A percentile compares a stretch with the other conserved stretches of the same genome.
phyloP scores from a whole-genome alignment of 768 basidiomycete genomes.

The Tylopilus sp. region DNA sequence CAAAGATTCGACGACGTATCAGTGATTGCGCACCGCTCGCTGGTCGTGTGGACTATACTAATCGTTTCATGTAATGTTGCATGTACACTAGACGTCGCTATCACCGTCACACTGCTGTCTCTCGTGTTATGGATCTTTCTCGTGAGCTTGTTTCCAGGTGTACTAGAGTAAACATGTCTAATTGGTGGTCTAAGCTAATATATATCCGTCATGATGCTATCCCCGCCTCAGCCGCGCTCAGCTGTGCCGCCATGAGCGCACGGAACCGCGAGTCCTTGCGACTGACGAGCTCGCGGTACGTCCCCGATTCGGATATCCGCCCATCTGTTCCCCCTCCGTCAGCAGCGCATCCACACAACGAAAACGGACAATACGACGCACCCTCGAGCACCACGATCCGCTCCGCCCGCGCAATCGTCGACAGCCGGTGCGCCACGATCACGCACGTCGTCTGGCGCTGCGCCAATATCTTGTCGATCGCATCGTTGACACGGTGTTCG shows the following conservation, averaged over 20 bases:
- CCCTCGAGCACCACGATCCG: slow-evolving; percentile 88
- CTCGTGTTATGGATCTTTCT: not conserved
- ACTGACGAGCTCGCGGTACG: slow-evolving; percentile 75
- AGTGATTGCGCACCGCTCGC: slow-evolving; percentile 10
- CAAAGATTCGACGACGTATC: slow-evolving; percentile 72
- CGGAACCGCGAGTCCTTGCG: slow-evolving; percentile 77
- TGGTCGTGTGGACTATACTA: not conserved
- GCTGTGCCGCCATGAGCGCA: slow-evolving; percentile 84
- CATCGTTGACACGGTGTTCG: slow-evolving; percentile 81
- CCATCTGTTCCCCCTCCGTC: slow-evolving; percentile 46
- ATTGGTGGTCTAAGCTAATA: not conserved
- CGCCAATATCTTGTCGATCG: slow-evolving; percentile 82
- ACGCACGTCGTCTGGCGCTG: slow-evolving; percentile 81
- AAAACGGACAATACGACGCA: slow-evolving; percentile 22
- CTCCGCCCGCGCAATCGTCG: slow-evolving; percentile 87
- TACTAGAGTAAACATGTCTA: slow-evolving; percentile 5
- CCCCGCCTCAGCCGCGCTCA: slow-evolving; percentile 45
- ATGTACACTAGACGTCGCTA: slow-evolving; percentile 4
- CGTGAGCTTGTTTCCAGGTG: slow-evolving; percentile 8
- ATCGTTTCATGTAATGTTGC: slow-evolving; percentile 1
- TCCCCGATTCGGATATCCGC: slow-evolving; percentile 75
- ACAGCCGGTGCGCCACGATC: slow-evolving; percentile 86
- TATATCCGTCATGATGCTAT: not conserved
- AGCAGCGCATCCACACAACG: not conserved
- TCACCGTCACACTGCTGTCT: not conserved